Evolutionary conservation across 2,329 filamentous ascomycete species (phyloP).

Genomic region (Endoconidiophora laricicola): DNA sequence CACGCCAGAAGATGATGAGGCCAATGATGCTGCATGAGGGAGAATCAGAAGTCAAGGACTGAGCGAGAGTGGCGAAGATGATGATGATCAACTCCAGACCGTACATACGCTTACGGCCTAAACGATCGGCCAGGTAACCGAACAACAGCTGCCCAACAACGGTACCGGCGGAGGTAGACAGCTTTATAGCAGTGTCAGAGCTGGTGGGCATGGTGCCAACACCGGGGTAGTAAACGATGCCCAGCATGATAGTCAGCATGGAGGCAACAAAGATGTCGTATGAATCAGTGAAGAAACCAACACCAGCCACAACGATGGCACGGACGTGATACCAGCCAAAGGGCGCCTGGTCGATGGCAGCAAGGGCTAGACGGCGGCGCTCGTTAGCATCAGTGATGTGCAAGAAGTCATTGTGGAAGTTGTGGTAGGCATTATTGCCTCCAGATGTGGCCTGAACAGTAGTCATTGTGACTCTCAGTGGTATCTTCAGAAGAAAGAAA

Average conservation of each 20-base stretch:
- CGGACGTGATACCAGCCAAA: constrained; percentile 77
- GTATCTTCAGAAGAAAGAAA: not conserved
- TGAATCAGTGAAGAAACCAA: constrained; percentile 79
- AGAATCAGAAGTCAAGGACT: constrained; percentile 48
- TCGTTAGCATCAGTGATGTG: constrained; percentile 57
- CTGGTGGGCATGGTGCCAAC: constrained; percentile 43
- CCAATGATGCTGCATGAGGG: constrained; percentile 46
- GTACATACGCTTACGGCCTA: constrained; percentile 58
- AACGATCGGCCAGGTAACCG: constrained; percentile 58
- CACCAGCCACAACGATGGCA: constrained; percentile 60
- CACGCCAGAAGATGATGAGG: constrained; percentile 64
- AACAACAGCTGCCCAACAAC: constrained; percentile 71
- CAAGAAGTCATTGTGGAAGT: constrained; percentile 58
- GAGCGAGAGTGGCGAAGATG: constrained; percentile 60
- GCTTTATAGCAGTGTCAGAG: constrained; percentile 70
- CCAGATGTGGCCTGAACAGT: constrained; percentile 29
- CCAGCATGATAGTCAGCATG: constrained; percentile 48
- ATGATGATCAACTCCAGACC: constrained; percentile 67
- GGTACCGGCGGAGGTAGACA: constrained; percentile 63
- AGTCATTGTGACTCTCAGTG: not conserved
- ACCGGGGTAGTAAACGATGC: constrained; percentile 55
- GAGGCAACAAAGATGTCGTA: constrained; percentile 57
- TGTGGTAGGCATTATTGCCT: constrained; percentile 56
- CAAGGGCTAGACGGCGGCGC: constrained; percentile 60
- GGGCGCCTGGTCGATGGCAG: constrained; percentile 65